Evolutionary conservation across 352 stramenopile species (phyloP).

Genomic region (Peronospora belbahrii): DNA sequence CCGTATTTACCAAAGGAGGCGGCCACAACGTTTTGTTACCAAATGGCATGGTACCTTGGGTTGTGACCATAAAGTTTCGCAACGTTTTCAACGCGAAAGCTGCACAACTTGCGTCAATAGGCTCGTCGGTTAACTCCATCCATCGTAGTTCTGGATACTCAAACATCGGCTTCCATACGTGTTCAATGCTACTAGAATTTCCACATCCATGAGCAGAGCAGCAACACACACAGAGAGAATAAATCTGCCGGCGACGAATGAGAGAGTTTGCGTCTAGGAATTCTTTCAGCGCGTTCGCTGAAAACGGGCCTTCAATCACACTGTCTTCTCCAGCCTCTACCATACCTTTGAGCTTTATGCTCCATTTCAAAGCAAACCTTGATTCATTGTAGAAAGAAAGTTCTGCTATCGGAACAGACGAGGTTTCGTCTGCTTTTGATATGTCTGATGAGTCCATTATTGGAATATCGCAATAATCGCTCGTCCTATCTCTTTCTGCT

Average conservation of each 20-base stretch:
- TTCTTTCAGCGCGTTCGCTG: constrained; percentile 48
- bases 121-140: constrained; percentile 67
- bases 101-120: constrained; percentile 42
- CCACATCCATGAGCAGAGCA: constrained; percentile 41
- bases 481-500: constrained; percentile 8
- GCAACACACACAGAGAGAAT: constrained; percentile 51
- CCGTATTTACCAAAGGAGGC: constrained; percentile 44
- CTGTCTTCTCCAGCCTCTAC: constrained; percentile 13
- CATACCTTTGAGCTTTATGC: constrained; percentile 31
- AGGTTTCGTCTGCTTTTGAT: constrained; percentile 35
- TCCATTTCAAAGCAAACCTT: constrained; percentile 61
- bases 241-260: constrained; percentile 26
- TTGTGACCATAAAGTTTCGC: constrained; percentile 54
- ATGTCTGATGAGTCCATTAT: constrained; percentile 54
- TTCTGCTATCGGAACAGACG: constrained; percentile 57
- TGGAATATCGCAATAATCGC: constrained; percentile 46
- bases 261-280: constrained; percentile 38
- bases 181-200: constrained; percentile 22
- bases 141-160: constrained; percentile 68
- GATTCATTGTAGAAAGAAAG: constrained; percentile 54
- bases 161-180: constrained; percentile 55
- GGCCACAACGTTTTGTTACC: constrained; percentile 39
- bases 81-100: constrained; percentile 47
- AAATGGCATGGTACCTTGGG: constrained; percentile 20
- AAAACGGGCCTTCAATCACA: constrained; percentile 38